Evolutionary conservation across 305 asterid genomes (phyloP), one percentile per base, ranked within the genome.

Genomic region (Galium porrigens): DNA sequence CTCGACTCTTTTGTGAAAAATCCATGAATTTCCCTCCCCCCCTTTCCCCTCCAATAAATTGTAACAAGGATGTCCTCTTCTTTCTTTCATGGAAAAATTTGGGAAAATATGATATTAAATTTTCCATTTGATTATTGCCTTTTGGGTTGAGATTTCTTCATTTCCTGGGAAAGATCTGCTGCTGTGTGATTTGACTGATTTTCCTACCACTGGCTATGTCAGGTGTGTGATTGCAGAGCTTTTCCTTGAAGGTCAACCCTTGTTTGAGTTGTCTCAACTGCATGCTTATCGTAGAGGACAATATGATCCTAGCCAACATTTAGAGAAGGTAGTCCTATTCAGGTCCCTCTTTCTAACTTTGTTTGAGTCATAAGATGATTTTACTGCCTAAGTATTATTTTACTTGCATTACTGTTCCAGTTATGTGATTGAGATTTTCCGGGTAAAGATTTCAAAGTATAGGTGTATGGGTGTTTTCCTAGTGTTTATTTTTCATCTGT

Each of bases 211-310:
- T 69, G 74, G 70, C 76, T 78, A 74, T 62, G 73, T 77, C 89
- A 94, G 99, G 80, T 94, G 97, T 83, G 99, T 94, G 73, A 85
- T 94, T 78, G 99, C 96, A 58, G 99, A 94, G 87, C 97, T 94
- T 76, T 94, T 94, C 77, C 94, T 89, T 63, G 99, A 94, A 82
- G 97, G 99, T 71, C 99, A 87, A 73, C 96, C 97, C 20, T 76
- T 94, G 76, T 94, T 94, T 74, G 99, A 94, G 79, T 83, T 89
- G 77, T 87, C 99, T 73, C 99, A 94, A 71, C 82, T 94, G 73
- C 99, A 89, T 77, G 87, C 99, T 30, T 94, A 94, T 79, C 91
- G 99, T 67, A 86, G 99, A 84, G 99, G 99, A 68, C 96, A 94
- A 79, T 84, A 82, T 73, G 99, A 94, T 86, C 99, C 99, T 69